phyloP scores from a whole-genome alignment of 2,329 filamentous ascomycete species.

The Davidsoniella australis region DNA sequence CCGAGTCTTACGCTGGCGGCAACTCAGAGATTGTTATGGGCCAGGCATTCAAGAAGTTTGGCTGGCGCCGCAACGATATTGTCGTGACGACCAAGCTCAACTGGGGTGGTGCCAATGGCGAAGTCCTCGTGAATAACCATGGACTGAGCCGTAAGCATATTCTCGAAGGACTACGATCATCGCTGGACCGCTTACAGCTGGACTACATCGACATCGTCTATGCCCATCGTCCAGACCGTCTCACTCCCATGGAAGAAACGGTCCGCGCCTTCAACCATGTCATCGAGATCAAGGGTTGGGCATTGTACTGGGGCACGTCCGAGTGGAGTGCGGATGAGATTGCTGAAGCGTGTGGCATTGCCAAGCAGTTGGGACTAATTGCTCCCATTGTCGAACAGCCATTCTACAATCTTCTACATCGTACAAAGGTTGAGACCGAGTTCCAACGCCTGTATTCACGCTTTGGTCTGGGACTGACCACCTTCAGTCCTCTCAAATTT shows the following conservation, averaged over 20 bases:
- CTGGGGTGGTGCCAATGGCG: slow-evolving; percentile 43
- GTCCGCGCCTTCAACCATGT: slow-evolving; percentile 51
- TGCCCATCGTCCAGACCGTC: slow-evolving; percentile 49
- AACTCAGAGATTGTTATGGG: slow-evolving; percentile 48
- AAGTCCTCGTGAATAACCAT: slow-evolving; percentile 47
- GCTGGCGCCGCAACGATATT: slow-evolving; percentile 43
- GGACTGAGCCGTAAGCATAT: slow-evolving; percentile 55
- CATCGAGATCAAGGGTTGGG: slow-evolving; percentile 33
- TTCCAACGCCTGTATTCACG: slow-evolving; percentile 43
- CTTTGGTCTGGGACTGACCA: slow-evolving; percentile 42
- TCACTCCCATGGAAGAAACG: slow-evolving; percentile 53
- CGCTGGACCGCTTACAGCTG: slow-evolving; percentile 38
- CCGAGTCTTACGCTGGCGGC: slow-evolving; percentile 39
- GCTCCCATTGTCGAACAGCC: slow-evolving; percentile 51
- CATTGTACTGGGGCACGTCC: slow-evolving; percentile 56
- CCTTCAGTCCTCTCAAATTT: slow-evolving; percentile 39
- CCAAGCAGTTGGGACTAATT: slow-evolving; percentile 42
- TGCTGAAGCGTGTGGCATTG: slow-evolving; percentile 32
- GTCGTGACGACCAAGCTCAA: slow-evolving; percentile 50
- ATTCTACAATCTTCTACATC: slow-evolving; percentile 45
- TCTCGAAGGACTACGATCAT: slow-evolving; percentile 45
- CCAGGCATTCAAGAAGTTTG: slow-evolving; percentile 39
- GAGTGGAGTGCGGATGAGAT: slow-evolving; percentile 57
- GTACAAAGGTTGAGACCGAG: slow-evolving; percentile 46
- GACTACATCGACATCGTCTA: slow-evolving; percentile 53